Conservation (phyloP, 768 basidiomycete species). For the Auricularia sp. region DNA sequence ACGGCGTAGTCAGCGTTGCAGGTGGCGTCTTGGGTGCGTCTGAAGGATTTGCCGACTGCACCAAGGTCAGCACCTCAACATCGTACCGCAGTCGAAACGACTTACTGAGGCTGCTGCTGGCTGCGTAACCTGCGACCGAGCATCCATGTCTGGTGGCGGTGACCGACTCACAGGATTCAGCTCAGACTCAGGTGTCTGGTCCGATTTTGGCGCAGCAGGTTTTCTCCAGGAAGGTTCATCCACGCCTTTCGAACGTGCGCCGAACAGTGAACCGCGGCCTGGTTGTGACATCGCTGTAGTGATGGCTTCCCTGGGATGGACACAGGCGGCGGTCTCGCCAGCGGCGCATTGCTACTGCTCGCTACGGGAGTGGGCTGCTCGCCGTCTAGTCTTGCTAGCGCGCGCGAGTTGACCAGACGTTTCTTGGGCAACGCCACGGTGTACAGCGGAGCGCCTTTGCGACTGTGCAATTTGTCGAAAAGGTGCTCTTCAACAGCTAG, state of each 20-base stretch:
- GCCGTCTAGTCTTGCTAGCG: neutral
- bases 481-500: constrained; percentile 56
- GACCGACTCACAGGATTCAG: constrained; percentile 56
- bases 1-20: constrained; percentile 4
- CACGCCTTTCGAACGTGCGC: neutral
- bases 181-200: constrained; percentile 8
- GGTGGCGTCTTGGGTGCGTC: neutral
- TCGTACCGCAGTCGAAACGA: neutral
- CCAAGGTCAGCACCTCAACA: neutral
- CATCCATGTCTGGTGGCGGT: constrained; percentile 44
- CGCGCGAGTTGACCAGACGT: constrained; percentile 17
- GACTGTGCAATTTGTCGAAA: constrained; percentile 30
- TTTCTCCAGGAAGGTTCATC: constrained; percentile 6
- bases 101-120: neutral
- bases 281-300: neutral
- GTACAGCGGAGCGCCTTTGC: neutral
- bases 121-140: neutral
- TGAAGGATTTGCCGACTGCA: neutral
- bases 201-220: neutral
- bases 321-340: neutral
- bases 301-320: neutral
- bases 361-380: neutral
- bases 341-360: neutral
- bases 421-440: neutral
- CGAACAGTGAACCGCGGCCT: neutral